Base-by-base conservation (phyloP, 2,329 filamentous ascomycete genomes). In the Verticillium dahliae region DNA sequence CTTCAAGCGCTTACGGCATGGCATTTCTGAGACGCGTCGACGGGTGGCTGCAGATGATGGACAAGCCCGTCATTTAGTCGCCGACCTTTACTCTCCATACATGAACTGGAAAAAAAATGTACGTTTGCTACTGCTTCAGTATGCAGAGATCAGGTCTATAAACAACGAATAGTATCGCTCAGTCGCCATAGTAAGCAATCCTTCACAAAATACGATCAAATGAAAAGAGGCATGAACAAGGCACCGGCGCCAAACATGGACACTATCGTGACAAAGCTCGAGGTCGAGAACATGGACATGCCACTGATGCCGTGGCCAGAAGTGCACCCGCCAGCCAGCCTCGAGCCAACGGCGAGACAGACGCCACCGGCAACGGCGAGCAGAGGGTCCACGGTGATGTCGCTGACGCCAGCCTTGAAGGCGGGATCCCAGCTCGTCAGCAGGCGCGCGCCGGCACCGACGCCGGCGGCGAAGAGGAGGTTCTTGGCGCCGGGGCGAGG, bases 251-350 rank as follows among this genome's bases (percentile, higher is more conserved):
- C 79, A 75, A 90, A 89, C 66, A 85, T 81, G 5, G 80, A 75
- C 2, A 72, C 80, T 31, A 89, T 84, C 0, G 85, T 87, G 13
- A 90, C 71, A 61, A 89, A 77, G 68, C 87, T 90, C 10, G 86
- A 83, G 4, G 82, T 73, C 0, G 83, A 86, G 58, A 90, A 74
- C 63, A 86, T 75, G n/a, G 84, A 82, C 68, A 90, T 80, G 0
- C 88, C 88, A 62, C 84, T 88, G 65, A 90, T 85, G 0, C 88
- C 88, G 69, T 90, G 88, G 0, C 88, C 87, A 5, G 85, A 87
- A 0, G 87, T 88, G 65, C 88, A 90, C 0, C 88, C 88, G 1
- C 86, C 86, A 0, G 84, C 87, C 60, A 89, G 69, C 57, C 86
- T 80, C 1, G 85, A 78, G 1, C 88, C 88, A 9, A 90, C 69